phyloP scores from a whole-genome alignment of 2,329 filamentous ascomycete species.

The Teratosphaeria viscida region DNA sequence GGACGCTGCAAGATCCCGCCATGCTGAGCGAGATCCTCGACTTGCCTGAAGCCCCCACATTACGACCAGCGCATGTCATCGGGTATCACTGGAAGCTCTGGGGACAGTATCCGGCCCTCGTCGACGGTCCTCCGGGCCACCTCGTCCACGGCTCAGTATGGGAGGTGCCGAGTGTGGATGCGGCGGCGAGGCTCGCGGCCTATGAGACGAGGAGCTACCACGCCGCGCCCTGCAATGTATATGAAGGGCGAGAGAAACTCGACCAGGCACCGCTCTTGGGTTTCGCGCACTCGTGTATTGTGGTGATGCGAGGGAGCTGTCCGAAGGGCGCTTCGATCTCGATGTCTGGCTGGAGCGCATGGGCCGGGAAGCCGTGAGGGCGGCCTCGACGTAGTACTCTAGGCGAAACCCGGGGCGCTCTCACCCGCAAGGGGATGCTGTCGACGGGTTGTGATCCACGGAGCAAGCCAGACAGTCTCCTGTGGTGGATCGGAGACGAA shows the following conservation, averaged over 20 bases:
- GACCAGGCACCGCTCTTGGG: not conserved
- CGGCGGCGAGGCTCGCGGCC: conserved; percentile 25
- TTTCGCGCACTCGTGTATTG: conserved; percentile 4
- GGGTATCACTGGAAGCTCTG: conserved; percentile 27
- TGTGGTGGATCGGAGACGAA: too few relatives aligned
- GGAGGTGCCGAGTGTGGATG: conserved; percentile 18
- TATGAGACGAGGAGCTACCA: conserved; percentile 33
- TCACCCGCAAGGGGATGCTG: not conserved
- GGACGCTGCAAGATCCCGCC: conserved; percentile 23
- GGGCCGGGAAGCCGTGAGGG: not conserved
- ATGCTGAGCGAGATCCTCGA: conserved; percentile 26
- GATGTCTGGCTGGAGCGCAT: conserved; percentile 3
- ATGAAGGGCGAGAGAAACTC: not conserved
- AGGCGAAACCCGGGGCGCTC: too few relatives aligned
- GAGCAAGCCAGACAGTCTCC: not conserved
- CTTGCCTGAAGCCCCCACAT: conserved; percentile 16
- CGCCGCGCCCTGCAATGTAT: conserved; percentile 27
- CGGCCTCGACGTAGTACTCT: too few relatives aligned
- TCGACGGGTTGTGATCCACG: not conserved
- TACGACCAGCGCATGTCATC: conserved; percentile 19
- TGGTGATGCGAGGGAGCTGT: conserved; percentile 4
- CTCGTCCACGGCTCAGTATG: conserved; percentile 24
- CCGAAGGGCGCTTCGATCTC: conserved; percentile 4
- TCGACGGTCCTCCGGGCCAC: conserved; percentile 17
- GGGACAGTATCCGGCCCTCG: conserved; percentile 31